Evolutionary conservation across 1,284 basidiomycete species (phyloP), one percentile per base, ranked within the genome.

Genomic region (Ceratobasidium sp.): DNA sequence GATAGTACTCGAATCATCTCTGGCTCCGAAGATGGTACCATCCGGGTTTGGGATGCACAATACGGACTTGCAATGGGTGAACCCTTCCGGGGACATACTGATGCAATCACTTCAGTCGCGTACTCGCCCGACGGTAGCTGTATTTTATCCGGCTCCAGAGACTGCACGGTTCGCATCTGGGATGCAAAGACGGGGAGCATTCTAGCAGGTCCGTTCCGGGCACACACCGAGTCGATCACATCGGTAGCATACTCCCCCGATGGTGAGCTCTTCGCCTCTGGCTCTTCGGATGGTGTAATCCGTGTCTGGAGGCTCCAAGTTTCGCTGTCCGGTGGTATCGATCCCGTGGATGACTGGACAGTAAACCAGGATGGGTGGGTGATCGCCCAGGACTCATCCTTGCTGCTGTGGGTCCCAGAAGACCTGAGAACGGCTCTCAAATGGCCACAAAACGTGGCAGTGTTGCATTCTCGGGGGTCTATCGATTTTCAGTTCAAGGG

Each of bases 201-300:
- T 6, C 13, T 56, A 15, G 51, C 23, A 28, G 23, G 33, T 42
- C 23, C 20, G 18, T 33, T 69, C 5, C 44, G 2, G 7, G 51
- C 67, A 6, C 78, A 79, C 42, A 61, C 26, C 18, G 49, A 44
- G 20, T 3, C 42, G 33, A 64, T 79, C 7, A 18, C 4, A 10
- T 53, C 49, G 28, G 39, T 79, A 1, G 60, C 72, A n/a, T 68
- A 33, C 49, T 79, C 78, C 4, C 40, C 78, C 9, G 72, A 77
- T 53, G 55, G 66, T 3, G 10, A 23, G 5, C 20, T 20, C 2
- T 49, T 78, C 9, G 60, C 69, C 13, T 72, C 69, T 15, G 70
- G 60, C n/a, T 79, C 78, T 3, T 4, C 39, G 23, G 73, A 77
- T 28, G 10, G 61, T 46, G n/a, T 15, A 39, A 60, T 61, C 49